phyloP scores from a whole-genome alignment of 768 basidiomycete species.

The Plicaturopsis crispa region DNA sequence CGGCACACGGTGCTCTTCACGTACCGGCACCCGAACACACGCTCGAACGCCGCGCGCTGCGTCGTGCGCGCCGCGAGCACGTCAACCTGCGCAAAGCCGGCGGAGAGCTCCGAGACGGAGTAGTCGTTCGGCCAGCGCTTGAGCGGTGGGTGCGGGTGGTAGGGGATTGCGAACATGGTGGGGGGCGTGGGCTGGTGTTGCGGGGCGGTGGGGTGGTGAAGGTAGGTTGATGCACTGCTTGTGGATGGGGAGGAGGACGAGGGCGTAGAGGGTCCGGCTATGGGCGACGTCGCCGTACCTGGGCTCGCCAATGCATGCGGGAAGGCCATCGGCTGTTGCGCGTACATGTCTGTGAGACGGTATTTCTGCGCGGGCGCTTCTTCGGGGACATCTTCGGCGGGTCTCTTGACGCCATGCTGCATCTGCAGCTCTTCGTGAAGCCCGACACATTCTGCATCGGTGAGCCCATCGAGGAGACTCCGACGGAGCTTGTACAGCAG shows the following conservation, averaged over 20 bases:
- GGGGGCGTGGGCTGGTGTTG: constrained; percentile 11
- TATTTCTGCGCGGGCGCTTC: constrained; percentile 19
- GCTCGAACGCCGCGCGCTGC: constrained; percentile 62
- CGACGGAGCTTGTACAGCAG: constrained; percentile 55
- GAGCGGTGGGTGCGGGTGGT: constrained; percentile 54
- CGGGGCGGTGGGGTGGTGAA: constrained; percentile 8
- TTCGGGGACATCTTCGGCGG: constrained; percentile 15
- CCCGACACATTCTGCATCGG: constrained; percentile 49
- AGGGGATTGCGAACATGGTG: constrained; percentile 32
- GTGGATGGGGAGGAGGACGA: constrained; percentile 7
- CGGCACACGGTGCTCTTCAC: constrained; percentile 71
- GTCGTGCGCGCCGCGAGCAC: constrained; percentile 33
- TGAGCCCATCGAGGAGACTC: constrained; percentile 48
- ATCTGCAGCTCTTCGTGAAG: constrained; percentile 43
- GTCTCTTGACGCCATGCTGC: constrained; percentile 17
- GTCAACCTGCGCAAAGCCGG: constrained; percentile 38
- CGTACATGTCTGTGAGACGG: constrained; percentile 12
- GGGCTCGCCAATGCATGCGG: constrained; percentile 18
- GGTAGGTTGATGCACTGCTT: background rate
- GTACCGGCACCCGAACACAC: constrained; percentile 63
- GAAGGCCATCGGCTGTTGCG: constrained; percentile 15
- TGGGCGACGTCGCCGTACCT: constrained; percentile 2
- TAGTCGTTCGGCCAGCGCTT: constrained; percentile 78
- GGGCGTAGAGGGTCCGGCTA: constrained; percentile 1
- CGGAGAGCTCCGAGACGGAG: constrained; percentile 56